Percentiles rank a stretch among this genome's conserved stretches.
phyloP scores from a whole-genome alignment of 2,329 filamentous ascomycete genomes.

The Trichoderma sp. region DNA sequence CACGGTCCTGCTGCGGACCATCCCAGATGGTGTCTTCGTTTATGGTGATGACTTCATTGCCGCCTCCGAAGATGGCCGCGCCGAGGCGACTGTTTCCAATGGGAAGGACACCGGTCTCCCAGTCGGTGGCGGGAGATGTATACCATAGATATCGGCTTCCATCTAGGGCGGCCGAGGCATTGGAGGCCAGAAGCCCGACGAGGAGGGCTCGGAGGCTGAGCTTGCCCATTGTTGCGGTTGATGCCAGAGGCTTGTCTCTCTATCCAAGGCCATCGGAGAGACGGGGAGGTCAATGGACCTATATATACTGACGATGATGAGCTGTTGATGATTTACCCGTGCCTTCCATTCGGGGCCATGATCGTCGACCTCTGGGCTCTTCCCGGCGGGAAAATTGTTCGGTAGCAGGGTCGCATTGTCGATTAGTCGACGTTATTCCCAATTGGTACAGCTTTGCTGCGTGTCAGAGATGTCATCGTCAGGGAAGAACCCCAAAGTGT shows the following conservation, averaged over 20 bases:
- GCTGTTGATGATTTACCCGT: background rate
- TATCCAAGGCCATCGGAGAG: background rate
- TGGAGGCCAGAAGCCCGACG: background rate
- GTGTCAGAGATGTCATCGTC: background rate
- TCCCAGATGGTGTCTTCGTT: slow-evolving; percentile 46
- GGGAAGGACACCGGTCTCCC: slow-evolving; percentile 36
- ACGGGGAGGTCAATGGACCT: background rate
- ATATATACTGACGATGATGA: background rate
- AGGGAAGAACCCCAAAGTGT: background rate
- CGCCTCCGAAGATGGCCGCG: slow-evolving; percentile 41
- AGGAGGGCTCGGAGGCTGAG: slow-evolving; percentile 8
- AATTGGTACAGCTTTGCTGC: background rate
- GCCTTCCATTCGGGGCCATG: background rate
- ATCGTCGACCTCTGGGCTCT: background rate
- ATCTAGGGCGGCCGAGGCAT: slow-evolving; percentile 5
- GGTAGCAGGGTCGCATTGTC: background rate
- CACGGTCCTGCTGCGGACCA: slow-evolving; percentile 37
- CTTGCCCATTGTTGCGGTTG: slow-evolving; percentile 4
- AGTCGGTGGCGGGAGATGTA: slow-evolving; percentile 19
- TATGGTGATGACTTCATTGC: slow-evolving; percentile 39
- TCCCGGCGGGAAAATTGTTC: slow-evolving; percentile 8
- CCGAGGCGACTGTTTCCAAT: slow-evolving; percentile 43
- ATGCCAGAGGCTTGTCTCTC: background rate
- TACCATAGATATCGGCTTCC: slow-evolving; percentile 24
- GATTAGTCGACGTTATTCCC: background rate